These are phyloP conservation scores for Globisporangium irregulare DNA, from an alignment of 352 stramenopile species.

Conservation along the genomic window DNA sequence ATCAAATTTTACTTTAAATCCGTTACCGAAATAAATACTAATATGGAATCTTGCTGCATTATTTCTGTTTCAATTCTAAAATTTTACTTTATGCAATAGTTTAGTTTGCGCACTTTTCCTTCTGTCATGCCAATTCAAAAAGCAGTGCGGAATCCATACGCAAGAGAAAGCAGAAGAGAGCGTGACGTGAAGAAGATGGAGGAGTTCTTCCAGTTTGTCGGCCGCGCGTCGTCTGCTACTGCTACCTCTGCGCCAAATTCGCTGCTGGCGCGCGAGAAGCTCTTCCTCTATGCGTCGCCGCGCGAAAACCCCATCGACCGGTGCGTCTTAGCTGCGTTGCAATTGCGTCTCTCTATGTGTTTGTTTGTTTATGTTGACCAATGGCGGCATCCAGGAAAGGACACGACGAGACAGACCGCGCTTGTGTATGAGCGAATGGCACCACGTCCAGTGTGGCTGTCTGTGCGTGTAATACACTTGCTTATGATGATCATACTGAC, in stretches of 20 bases:
- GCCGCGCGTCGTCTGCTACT: conserved; percentile 13
- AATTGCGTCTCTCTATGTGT: not conserved
- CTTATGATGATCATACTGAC: not conserved
- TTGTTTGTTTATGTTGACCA: not conserved
- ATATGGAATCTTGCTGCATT: not conserved
- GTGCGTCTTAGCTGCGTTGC: conserved; percentile 18
- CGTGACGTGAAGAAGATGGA: conserved; percentile 35
- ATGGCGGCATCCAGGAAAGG: not conserved
- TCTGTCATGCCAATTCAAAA: not conserved
- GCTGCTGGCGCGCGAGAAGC: conserved; percentile 40
- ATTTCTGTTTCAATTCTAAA: not conserved
- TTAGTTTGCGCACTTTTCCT: not conserved
- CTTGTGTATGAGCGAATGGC: not conserved
- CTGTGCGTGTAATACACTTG: not conserved
- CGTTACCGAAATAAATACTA: not conserved
- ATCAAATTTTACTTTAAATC: not conserved
- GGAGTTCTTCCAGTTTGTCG: conserved; percentile 74
- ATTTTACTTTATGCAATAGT: not conserved
- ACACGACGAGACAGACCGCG: not conserved
- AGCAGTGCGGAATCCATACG: not conserved
- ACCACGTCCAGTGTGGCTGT: not conserved
- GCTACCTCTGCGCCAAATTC: conserved; percentile 17
- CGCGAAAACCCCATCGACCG: conserved; percentile 55
- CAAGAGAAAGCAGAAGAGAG: not conserved
- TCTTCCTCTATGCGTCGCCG: conserved; percentile 62